These are phyloP conservation scores for Chaetomiaceae sp. DNA, from an alignment of 2,329 filamentous ascomycete genomes.

Conservation along the genomic window DNA sequence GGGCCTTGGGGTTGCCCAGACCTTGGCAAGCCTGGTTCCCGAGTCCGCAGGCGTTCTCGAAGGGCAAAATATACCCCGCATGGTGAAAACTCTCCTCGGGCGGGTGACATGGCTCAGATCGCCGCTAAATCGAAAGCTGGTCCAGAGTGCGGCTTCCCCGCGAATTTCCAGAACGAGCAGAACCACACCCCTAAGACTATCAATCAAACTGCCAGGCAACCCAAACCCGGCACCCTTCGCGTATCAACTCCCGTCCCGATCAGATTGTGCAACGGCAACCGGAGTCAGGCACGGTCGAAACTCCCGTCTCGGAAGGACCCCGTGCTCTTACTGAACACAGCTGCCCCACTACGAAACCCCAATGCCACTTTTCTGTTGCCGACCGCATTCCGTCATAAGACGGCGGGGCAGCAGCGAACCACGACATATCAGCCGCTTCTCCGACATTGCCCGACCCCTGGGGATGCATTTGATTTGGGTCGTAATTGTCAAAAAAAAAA, in stretches of 20 bases:
- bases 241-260: slow-evolving; percentile 5
- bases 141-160: slow-evolving; percentile 12
- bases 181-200: slow-evolving; percentile 2
- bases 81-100: slow-evolving; percentile 21
- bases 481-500: background rate
- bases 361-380: slow-evolving; percentile 21
- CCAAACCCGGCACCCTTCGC: background rate
- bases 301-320: background rate
- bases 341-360: slow-evolving; percentile 7
- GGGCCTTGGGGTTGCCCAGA: slow-evolving; percentile 24
- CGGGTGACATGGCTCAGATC: slow-evolving; percentile 21
- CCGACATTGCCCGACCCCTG: slow-evolving; percentile 27
- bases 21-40: slow-evolving; percentile 27
- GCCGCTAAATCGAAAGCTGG: slow-evolving; percentile 15
- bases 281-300: background rate
- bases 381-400: slow-evolving; percentile 24
- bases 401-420: slow-evolving; percentile 11
- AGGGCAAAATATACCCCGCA: slow-evolving; percentile 20
- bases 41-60: slow-evolving; percentile 18
- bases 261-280: background rate
- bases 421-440: slow-evolving; percentile 6
- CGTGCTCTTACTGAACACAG: background rate
- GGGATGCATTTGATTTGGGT: background rate
- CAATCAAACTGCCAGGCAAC: slow-evolving; percentile 1
- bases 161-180: slow-evolving; percentile 9